These are phyloP conservation scores for Neurospora hispaniola DNA, from an alignment of 495 filamentous ascomycete species.

Conservation along the genomic window DNA sequence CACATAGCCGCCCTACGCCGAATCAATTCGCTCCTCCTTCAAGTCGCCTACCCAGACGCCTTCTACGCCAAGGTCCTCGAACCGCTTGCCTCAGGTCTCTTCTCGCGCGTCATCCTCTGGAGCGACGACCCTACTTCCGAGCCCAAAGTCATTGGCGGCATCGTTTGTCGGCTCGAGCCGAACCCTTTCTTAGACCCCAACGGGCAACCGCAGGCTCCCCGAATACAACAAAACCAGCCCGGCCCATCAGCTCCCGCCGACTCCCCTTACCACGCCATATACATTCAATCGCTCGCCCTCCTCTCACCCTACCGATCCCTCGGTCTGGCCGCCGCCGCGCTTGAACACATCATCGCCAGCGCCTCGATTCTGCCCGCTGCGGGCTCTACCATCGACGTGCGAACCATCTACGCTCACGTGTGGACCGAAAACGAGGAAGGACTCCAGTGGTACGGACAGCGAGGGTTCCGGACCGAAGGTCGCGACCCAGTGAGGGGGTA, in stretches of 20 bases:
- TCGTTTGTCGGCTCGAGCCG: conserved; percentile 72
- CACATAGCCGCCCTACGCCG: conserved; percentile 67
- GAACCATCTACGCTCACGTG: conserved; percentile 70
- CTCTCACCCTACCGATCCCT: conserved; percentile 72
- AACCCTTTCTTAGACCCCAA: conserved; percentile 14
- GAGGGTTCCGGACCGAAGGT: conserved; percentile 58
- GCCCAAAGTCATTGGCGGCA: conserved; percentile 64
- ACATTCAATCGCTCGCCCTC: conserved; percentile 78
- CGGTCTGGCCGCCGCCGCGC: conserved; percentile 67
- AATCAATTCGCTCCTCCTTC: conserved; percentile 75
- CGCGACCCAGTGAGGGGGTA: conserved; percentile 54
- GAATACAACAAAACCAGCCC: neutral
- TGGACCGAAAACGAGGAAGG: conserved; percentile 88
- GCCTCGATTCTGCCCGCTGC: conserved; percentile 23
- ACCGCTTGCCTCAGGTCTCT: conserved; percentile 51
- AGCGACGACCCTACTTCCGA: conserved; percentile 24
- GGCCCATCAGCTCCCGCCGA: conserved; percentile 5
- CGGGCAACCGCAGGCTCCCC: conserved; percentile 2
- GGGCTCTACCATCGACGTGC: conserved; percentile 36
- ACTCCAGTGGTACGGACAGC: conserved; percentile 69
- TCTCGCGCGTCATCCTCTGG: conserved; percentile 68
- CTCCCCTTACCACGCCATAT: conserved; percentile 44
- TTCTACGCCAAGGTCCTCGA: conserved; percentile 75
- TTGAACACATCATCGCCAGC: conserved; percentile 45
- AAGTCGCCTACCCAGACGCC: conserved; percentile 72